These are phyloP conservation scores for Ascochyta lentis DNA, from an alignment of 2,329 filamentous ascomycete genomes.

Conservation along the genomic window DNA sequence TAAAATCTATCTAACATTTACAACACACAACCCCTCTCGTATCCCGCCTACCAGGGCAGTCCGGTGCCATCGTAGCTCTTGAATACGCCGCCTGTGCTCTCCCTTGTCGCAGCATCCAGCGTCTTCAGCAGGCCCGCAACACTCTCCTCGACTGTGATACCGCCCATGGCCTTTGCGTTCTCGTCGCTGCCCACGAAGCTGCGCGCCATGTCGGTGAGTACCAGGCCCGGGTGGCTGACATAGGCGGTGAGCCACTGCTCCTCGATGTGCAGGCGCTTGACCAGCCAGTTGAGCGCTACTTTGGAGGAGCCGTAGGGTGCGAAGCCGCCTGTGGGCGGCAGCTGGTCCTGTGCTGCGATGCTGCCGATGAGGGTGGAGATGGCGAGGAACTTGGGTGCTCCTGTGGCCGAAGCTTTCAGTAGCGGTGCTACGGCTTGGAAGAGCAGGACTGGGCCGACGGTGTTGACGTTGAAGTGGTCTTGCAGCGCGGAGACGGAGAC, in stretches of 20 bases:
- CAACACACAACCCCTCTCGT: background rate
- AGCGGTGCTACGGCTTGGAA: conserved; percentile 49
- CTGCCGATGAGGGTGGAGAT: conserved; percentile 18
- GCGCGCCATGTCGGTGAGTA: conserved; percentile 24
- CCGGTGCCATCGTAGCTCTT: conserved; percentile 9
- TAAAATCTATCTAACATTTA: no score
- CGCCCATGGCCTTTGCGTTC: conserved; percentile 12
- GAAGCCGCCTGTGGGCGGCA: background rate
- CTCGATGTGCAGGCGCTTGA: conserved; percentile 17
- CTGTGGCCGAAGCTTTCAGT: conserved; percentile 33
- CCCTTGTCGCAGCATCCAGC: conserved; percentile 17
- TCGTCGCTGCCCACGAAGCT: background rate
- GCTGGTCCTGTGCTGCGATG: background rate
- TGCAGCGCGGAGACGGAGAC: background rate
- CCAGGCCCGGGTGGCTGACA: conserved; percentile 21
- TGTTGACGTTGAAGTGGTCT: conserved; percentile 50
- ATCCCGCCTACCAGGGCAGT: background rate
- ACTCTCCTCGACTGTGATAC: conserved; percentile 20
- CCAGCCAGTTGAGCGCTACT: conserved; percentile 22
- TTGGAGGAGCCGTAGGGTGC: conserved; percentile 18
- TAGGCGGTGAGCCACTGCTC: conserved; percentile 16
- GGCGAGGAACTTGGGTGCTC: conserved; percentile 21
- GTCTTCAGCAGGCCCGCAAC: conserved; percentile 17
- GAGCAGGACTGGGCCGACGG: conserved; percentile 37
- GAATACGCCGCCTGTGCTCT: conserved; percentile 12